These are phyloP conservation scores for Chlamydomonas applanata DNA, from an alignment of 139 green algal species.

Conservation along the genomic window DNA sequence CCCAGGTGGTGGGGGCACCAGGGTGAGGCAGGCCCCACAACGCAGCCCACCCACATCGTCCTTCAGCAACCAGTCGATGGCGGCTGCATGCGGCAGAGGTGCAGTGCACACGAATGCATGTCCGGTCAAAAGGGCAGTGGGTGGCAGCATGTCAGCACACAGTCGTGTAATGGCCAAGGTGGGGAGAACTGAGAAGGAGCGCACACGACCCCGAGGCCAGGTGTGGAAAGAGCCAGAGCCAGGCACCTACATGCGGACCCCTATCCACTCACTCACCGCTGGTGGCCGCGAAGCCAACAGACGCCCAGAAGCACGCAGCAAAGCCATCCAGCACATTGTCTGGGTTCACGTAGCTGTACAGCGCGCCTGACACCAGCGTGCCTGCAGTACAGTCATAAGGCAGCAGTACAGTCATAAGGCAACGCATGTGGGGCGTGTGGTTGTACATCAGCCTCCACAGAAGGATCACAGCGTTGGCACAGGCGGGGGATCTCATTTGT, in stretches of 20 bases:
- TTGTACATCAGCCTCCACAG: neutral
- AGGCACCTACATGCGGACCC: no score
- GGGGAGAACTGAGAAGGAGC: no score
- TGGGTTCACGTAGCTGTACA: constrained; percentile 72
- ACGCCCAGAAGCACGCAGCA: constrained; percentile 75
- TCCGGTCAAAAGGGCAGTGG: constrained; percentile 32
- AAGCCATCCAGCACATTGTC: constrained; percentile 59
- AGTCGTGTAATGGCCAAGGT: neutral
- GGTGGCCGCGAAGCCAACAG: constrained; percentile 47
- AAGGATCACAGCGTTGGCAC: no score
- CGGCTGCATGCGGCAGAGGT: neutral
- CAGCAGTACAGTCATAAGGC: neutral
- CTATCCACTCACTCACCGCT: constrained; percentile 12
- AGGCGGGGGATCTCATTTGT: no score
- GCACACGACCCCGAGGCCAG: no score
- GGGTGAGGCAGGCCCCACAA: constrained; percentile 38
- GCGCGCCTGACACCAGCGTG: constrained; percentile 70
- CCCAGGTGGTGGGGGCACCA: constrained; percentile 19
- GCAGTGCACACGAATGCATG: neutral
- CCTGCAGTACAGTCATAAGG: constrained; percentile 29
- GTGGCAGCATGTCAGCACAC: neutral
- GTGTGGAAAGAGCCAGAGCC: no score
- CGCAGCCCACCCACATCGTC: constrained; percentile 54
- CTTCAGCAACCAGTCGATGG: constrained; percentile 36
- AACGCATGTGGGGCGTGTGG: neutral